Evolutionary conservation across 2,329 filamentous ascomycete genomes (phyloP).

Genomic region (Neonectria coccinea): DNA sequence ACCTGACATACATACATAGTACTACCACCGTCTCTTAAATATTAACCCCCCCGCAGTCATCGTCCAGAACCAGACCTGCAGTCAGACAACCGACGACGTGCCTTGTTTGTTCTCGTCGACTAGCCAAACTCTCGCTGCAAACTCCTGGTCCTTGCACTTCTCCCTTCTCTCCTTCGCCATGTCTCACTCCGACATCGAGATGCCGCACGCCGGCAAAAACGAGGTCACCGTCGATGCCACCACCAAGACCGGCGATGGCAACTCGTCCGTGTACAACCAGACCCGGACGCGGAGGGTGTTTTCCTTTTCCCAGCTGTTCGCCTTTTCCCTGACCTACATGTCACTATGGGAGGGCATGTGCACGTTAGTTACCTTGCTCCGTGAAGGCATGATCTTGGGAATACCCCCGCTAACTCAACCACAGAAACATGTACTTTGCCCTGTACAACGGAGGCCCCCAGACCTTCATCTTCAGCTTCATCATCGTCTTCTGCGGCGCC

Average conservation of each 20-base stretch:
- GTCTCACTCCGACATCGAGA: conserved; percentile 36
- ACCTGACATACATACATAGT: too few species aligned
- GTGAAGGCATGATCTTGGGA: neutral
- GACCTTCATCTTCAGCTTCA: conserved; percentile 43
- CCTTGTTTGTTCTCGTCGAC: neutral
- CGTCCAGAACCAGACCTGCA: neutral
- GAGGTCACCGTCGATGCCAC: conserved; percentile 32
- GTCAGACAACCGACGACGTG: neutral
- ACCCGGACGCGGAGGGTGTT: conserved; percentile 41
- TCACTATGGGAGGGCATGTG: conserved; percentile 44
- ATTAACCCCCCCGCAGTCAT: neutral
- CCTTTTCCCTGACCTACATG: conserved; percentile 44
- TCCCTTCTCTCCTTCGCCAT: conserved; percentile 17
- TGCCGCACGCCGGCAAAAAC: conserved; percentile 30
- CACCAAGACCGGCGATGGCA: conserved; percentile 19
- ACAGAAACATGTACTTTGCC: conserved; percentile 44
- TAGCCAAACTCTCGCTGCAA: neutral
- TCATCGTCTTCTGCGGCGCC: conserved; percentile 43
- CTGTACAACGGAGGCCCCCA: conserved; percentile 42
- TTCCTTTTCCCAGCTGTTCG: conserved; percentile 42
- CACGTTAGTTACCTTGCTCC: conserved; percentile 27
- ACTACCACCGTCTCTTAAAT: neutral
- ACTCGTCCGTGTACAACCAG: conserved; percentile 34
- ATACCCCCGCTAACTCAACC: neutral
- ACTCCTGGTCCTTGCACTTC: conserved; percentile 16